These are phyloP conservation scores for Camillea tinctor DNA, from an alignment of 2,329 filamentous ascomycete species.

Conservation along the genomic window DNA sequence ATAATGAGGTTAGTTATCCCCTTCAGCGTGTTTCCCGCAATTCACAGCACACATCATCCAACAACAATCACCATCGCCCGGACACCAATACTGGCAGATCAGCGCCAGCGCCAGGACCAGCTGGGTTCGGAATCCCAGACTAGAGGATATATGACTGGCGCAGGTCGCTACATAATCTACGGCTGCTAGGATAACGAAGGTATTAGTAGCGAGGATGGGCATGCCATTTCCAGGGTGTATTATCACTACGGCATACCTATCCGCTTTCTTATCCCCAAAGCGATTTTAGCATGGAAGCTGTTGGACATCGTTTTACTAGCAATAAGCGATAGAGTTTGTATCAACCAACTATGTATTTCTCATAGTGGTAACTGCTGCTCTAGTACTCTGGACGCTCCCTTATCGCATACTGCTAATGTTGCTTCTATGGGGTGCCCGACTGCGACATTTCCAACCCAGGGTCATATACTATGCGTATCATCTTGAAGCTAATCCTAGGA, in stretches of 20 bases:
- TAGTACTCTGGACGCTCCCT: not conserved
- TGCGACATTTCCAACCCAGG: not conserved
- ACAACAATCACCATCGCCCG: not conserved
- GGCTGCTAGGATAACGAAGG: not conserved
- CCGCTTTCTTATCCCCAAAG: not conserved
- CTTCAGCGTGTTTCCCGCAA: constrained; percentile 14
- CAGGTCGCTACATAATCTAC: not conserved
- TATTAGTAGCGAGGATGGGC: not conserved
- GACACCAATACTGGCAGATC: not conserved
- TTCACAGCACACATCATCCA: not conserved
- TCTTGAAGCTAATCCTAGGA: not conserved
- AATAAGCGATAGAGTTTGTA: not conserved
- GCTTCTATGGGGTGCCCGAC: not conserved
- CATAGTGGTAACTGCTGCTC: not conserved
- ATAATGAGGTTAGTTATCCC: constrained; percentile 60
- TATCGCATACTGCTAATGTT: not conserved
- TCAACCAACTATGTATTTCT: not conserved
- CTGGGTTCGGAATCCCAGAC: not conserved
- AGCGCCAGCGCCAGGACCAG: not conserved
- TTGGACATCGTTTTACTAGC: not conserved
- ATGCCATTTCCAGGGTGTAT: not conserved
- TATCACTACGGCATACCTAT: not conserved
- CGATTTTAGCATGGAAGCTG: not conserved
- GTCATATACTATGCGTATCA: not conserved
- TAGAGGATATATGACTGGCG: not conserved